Conservation (phyloP, 73 alveolate species). For the Paramecium pentaurelia region DNA sequence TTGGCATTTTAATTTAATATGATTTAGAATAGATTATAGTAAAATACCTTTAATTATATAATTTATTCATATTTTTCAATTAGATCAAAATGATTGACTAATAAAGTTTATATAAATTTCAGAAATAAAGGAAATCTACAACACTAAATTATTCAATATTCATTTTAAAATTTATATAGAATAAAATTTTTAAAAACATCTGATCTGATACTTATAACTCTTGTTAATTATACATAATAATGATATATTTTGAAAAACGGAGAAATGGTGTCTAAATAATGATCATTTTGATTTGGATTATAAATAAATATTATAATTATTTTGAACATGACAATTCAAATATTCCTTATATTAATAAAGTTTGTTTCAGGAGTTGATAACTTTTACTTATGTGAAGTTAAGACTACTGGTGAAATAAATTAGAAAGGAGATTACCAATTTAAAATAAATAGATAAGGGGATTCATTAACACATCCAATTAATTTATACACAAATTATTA, state of each 20-base stretch:
- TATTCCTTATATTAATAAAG: neutral
- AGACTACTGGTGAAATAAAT: neutral
- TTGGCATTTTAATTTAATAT: too few species aligned
- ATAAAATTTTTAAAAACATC: neutral
- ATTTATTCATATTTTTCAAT: too few species aligned
- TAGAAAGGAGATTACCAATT: neutral
- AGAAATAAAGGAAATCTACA: too few species aligned
- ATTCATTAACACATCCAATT: neutral
- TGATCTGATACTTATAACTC: neutral
- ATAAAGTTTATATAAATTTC: too few species aligned
- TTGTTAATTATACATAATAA: neutral
- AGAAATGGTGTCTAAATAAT: neutral
- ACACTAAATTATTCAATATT: too few species aligned
- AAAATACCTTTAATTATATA: too few species aligned
- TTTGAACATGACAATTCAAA: neutral
- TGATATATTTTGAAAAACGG: neutral
- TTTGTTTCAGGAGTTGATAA: neutral
- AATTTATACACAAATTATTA: neutral
- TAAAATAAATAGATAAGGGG: neutral
- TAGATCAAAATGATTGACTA: too few species aligned
- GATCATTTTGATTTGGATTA: neutral
- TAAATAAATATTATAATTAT: neutral
- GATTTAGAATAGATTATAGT: too few species aligned
- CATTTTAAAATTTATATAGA: neutral
- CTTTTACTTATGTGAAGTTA: neutral